phyloP scores from a whole-genome alignment of 768 basidiomycete genomes.

The Gloeophyllum trabeum region DNA sequence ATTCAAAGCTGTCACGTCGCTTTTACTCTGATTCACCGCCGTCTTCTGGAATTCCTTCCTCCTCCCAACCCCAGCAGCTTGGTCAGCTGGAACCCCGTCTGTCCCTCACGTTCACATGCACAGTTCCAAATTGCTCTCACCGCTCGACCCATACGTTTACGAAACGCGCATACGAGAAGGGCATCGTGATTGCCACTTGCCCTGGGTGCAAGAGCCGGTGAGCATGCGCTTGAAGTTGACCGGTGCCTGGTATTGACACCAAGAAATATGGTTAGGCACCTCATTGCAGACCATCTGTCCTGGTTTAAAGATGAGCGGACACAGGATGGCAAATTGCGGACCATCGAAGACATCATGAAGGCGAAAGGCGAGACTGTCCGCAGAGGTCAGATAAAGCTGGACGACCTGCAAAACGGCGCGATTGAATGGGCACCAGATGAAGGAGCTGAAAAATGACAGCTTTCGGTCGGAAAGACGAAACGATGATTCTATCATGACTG shows the following conservation, averaged over 20 bases:
- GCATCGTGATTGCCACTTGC: conserved; percentile 87
- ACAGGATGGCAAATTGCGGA: conserved; percentile 57
- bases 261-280: conserved; percentile 35
- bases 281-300: conserved; percentile 84
- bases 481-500: too few species aligned
- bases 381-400: too few species aligned
- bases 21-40: too few species aligned
- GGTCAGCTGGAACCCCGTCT: conserved; percentile 65
- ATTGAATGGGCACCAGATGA: too few species aligned
- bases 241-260: not conserved
- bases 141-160: conserved; percentile 87
- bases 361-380: conserved; percentile 71
- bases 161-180: conserved; percentile 72
- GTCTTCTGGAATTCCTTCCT: too few species aligned
- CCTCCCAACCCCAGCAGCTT: too few species aligned
- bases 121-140: conserved; percentile 56
- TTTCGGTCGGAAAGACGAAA: too few species aligned
- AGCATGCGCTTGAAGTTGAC: conserved; percentile 13
- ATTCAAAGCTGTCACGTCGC: too few species aligned
- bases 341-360: conserved; percentile 73
- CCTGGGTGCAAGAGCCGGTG: conserved; percentile 84
- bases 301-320: conserved; percentile 82
- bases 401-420: too few species aligned
- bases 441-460: too few species aligned
- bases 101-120: conserved; percentile 81